Conservation (phyloP, 768 basidiomycete species). For the Calocybe cyanea region DNA sequence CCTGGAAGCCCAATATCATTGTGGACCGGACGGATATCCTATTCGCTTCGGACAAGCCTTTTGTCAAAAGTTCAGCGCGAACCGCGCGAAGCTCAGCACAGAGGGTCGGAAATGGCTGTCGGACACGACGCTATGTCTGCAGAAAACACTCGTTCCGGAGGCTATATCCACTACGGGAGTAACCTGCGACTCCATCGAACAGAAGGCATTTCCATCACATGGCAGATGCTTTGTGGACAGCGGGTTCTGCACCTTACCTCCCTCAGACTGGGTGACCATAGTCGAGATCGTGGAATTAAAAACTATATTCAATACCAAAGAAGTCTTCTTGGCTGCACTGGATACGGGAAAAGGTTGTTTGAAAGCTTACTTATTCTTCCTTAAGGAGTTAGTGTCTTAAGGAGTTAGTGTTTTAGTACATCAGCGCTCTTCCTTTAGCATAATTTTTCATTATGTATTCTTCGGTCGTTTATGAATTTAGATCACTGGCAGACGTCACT, state of each 20-base stretch:
- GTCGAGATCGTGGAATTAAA: constrained; percentile 30
- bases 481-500: too few relatives aligned
- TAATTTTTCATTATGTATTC: too few relatives aligned
- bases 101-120: constrained; percentile 40
- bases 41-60: constrained; percentile 36
- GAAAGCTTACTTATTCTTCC: constrained; percentile 21
- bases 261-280: constrained; percentile 32
- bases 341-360: constrained; percentile 27
- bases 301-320: constrained; percentile 28
- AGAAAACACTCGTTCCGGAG: constrained; percentile 35
- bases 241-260: constrained; percentile 37
- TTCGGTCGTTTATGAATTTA: too few relatives aligned
- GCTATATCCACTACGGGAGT: constrained; percentile 17
- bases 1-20: constrained; percentile 41
- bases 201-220: constrained; percentile 39
- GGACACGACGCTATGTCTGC: constrained; percentile 45
- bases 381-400: constrained; percentile 5
- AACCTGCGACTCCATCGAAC: constrained; percentile 30
- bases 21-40: constrained; percentile 40
- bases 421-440: too few relatives aligned
- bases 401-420: too few relatives aligned
- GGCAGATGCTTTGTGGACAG: constrained; percentile 35
- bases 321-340: constrained; percentile 25
- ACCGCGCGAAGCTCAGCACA: constrained; percentile 24
- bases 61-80: constrained; percentile 34